Evolutionary conservation across 331 rosid genomes (phyloP), one percentile per base, ranked within the genome.

Genomic region (Cydonia oblonga): DNA sequence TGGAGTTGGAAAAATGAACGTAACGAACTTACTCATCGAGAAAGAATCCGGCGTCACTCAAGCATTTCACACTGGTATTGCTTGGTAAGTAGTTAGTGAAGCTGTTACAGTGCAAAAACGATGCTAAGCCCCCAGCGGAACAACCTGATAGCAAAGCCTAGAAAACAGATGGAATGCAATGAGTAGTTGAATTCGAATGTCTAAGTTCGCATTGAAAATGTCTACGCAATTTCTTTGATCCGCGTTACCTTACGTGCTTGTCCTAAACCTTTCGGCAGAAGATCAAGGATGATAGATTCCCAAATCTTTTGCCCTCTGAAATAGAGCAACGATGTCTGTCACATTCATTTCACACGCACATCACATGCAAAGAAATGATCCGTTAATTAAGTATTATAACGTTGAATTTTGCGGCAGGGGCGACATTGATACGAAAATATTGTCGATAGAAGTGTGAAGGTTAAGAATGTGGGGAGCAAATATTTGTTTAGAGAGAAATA

Each of bases 241-340:
- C 9, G 9, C 3, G 53, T 75, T 28, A 19, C 97, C 97, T 89
- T 89, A 5, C 62, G 83, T 13, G 97, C 99, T 9, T 56, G 71
- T 63, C 87, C 88, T 79, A 91, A 69, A 60, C 99, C 99, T 79
- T 85, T 87, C 33, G 97, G 96, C 35, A 91, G 82, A 66, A 95
- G 99, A 76, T 95, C 96, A 5, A n/a, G 82, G 76, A 95, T 76
- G 72, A 95, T 89, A 73, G 97, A 95, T 81, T 91, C 88, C 97
- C 97, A 95, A 72, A 95, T 95, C 79, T 86, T 89, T 76, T 88
- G 96, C 63, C 99, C 99, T 83, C 87, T 95, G 84, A 95, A 95
- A 86, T 95, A 82, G 80, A 95, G 93, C 83, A 70, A 67, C 6
- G 93, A 77, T 65, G 93, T 87, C 98, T 93, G 87, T 64, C 61